Base-by-base conservation (phyloP, 2,329 filamentous ascomycete genomes). In the Colletotrichum spinosum region DNA sequence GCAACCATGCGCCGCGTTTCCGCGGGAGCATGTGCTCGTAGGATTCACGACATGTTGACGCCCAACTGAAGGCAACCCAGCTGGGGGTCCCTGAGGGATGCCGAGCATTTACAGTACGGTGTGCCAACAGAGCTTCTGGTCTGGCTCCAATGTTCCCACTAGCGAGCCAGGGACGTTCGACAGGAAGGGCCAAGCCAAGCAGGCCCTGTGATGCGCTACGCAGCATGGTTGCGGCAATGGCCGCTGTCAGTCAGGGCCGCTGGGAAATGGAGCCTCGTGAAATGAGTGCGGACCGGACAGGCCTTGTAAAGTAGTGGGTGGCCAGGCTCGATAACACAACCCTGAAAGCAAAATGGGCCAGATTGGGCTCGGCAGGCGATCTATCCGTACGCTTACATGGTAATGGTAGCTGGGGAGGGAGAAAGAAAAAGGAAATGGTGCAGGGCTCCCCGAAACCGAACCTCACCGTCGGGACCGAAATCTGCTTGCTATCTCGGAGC, bases 231-330 rank as follows among this genome's bases (percentile, higher is more conserved):
- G 8, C 63, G 63, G 63, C 63, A 66, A 63, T 63, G 48, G 46
- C 63, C 63, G 63, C 58, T 63, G 63, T 66, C 58, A 57, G 42
- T 51, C 41, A 53, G 63, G 48, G 8, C 17, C 42, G 15, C 41
- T 52, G 53, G 63, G 15, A 46, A 48, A 55, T 57, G 53, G 63
- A 34, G 53, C 51, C 52, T 48, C 52, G 9, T 57, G 63, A 66
- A 66, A 66, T 66, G 58, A 66, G 42, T 37, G 48, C 48, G 63
- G 59, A 62, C 49, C 52, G 41, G 52, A 49, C 52, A 63, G 42
- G 59, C 46, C 25, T 25, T 25, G 25, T 25, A 17, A 51, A 33
- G n/a, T 34, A 51, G 55, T 46, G 52, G 46, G 46, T 50, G 58
- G 52, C 46, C 48, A 33, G 38, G 38, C n/a, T 11, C 7, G 3